A percentile compares a stretch with the other conserved stretches of the same genome.
Evolutionary conservation across 2,329 filamentous ascomycete species (phyloP).

Genomic region (Pyricularia sp.): DNA sequence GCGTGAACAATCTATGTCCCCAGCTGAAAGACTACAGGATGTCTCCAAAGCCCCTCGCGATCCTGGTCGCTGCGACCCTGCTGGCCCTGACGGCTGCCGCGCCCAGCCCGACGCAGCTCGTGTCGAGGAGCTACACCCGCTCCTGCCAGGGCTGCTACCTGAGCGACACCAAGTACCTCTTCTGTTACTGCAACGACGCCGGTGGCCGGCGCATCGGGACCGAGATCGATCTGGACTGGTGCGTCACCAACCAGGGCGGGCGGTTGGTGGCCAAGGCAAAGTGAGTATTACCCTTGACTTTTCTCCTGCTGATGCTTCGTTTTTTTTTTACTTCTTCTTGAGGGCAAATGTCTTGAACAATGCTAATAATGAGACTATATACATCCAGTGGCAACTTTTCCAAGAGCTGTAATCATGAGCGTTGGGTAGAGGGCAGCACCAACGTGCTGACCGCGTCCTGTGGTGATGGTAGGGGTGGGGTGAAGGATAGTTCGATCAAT

Average conservation of each 20-base stretch:
- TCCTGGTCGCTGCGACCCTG: neutral
- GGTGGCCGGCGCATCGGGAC: neutral
- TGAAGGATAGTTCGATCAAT: neutral
- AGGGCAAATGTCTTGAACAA: no score
- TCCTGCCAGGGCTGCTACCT: neutral
- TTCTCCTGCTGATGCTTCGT: no score
- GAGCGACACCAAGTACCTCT: neutral
- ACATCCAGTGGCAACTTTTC: neutral
- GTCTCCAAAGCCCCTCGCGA: neutral
- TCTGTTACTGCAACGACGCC: neutral
- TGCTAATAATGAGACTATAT: neutral
- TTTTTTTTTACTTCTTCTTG: neutral
- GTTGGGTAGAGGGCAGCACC: neutral
- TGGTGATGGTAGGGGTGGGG: neutral
- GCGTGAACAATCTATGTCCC: no score
- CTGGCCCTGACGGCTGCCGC: neutral
- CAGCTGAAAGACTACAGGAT: neutral
- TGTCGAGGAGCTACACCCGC: neutral
- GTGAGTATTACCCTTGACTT: neutral
- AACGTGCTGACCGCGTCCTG: neutral
- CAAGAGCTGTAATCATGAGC: neutral
- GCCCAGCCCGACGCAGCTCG: neutral
- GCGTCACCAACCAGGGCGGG: conserved; percentile 2
- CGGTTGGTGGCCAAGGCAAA: neutral
- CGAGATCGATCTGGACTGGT: conserved; percentile 3